Evolutionary conservation across 306 rosid genomes (phyloP).

Genomic region (Hylodesmum podocarpum): DNA sequence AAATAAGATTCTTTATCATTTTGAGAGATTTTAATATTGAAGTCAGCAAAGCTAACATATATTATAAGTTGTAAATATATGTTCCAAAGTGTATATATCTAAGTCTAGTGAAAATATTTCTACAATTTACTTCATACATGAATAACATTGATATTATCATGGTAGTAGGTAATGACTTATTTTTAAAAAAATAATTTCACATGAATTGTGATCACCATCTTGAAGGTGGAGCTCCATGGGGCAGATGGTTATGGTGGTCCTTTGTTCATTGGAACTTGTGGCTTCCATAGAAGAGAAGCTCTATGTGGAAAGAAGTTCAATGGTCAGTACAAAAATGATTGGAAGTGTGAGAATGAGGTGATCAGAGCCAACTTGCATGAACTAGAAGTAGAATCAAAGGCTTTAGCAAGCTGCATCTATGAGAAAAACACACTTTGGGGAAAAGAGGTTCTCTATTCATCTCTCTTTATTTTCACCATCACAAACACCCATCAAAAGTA

Average conservation of each 20-base stretch:
- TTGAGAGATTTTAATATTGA: too few relatives aligned
- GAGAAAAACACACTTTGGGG: constrained; percentile 76
- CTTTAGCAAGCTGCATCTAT: constrained; percentile 55
- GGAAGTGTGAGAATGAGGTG: constrained; percentile 24
- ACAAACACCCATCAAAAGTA: neutral
- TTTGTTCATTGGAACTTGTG: constrained; percentile 56
- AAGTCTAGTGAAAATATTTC: neutral
- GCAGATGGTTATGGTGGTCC: constrained; percentile 69
- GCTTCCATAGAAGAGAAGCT: constrained; percentile 67
- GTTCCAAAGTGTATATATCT: neutral
- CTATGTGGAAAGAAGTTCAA: constrained; percentile 53
- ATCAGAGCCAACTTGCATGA: constrained; percentile 23
- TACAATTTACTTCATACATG: neutral
- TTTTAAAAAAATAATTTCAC: neutral
- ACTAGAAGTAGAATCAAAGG: constrained; percentile 46
- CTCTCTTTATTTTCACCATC: neutral
- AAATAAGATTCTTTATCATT: too few relatives aligned
- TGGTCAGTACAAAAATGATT: constrained; percentile 25
- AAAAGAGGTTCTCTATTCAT: constrained; percentile 38
- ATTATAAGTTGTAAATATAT: too few relatives aligned
- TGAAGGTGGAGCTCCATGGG: constrained; percentile 58
- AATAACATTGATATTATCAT: neutral
- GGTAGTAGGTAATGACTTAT: too few relatives aligned
- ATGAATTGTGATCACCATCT: neutral
- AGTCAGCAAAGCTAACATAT: too few relatives aligned